Base-by-base conservation (phyloP, 1,284 basidiomycete genomes). In the Thecaphora thlaspeos region DNA sequence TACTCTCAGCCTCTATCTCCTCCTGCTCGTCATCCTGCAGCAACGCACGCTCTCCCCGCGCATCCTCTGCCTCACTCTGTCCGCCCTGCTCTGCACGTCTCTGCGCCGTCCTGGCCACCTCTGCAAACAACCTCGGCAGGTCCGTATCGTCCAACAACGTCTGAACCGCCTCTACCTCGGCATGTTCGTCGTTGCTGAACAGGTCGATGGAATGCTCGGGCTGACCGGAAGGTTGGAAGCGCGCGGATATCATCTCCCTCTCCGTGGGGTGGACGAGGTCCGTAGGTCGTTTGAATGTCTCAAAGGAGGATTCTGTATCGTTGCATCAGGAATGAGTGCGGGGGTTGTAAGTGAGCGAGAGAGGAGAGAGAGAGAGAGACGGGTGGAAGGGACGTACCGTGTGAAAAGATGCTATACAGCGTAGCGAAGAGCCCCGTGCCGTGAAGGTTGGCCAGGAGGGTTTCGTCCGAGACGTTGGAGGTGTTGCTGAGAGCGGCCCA, bases 401-500 rank as follows among this genome's bases (percentile, higher is more conserved):
- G 43, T 0, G 37, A 49, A 2, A 58, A n/a, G 12, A 65, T 53
- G 21, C 58, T 57, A 5, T 17, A n/a, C 2, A 67, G 40, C 17
- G 66, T 41, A 7, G 52, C 34, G 38, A 51, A 64, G 4, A 70
- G 44, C 15, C 47, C 63, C 4, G 67, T 70, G 2, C 21, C 37
- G 9, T 49, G 46, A 15, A 74, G 48, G 21, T 61, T 51, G 0
- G 44, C 46, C 17, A 62, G 30, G 12, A 73, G 30, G 9, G 51
- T 46, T 28, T 71, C 50, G 51, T 75, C 73, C 3, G 55, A 45
- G 0, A 61, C 48, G 9, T 50, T 53, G 19, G 43, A 48, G 3
- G 70, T 73, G n/a, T 70, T 53, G 42, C 55, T 58, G 12, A 73
- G 43, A 0, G 44, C 48, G 12, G 52, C 3, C 72, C 72, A 75